Conservation (phyloP, 2,329 filamentous ascomycete genomes). For the Penicillium sp. region DNA sequence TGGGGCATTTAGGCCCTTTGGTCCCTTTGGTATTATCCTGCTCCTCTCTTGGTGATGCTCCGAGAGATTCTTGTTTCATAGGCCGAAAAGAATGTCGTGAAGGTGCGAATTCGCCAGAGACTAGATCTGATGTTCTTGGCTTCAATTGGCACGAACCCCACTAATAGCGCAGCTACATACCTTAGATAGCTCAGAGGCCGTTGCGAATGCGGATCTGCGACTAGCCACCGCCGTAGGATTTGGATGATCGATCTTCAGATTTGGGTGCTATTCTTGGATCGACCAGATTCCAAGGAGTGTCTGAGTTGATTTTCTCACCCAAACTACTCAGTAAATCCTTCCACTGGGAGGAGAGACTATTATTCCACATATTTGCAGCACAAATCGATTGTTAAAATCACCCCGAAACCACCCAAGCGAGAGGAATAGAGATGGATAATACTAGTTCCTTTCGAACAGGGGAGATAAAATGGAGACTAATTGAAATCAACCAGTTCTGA, state of each 20-base stretch:
- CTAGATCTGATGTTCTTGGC: not conserved
- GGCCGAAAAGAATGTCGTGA: not conserved
- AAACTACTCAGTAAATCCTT: too few relatives aligned
- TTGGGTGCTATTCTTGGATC: not conserved
- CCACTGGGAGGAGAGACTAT: too few relatives aligned
- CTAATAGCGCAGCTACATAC: constrained; percentile 14
- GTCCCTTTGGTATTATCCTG: not conserved
- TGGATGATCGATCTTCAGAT: not conserved
- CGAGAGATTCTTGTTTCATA: not conserved
- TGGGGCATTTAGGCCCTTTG: not conserved
- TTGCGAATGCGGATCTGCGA: constrained; percentile 6
- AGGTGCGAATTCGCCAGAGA: not conserved
- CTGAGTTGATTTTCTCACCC: not conserved
- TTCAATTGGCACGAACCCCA: constrained; percentile 3
- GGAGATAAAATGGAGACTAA: too few relatives aligned
- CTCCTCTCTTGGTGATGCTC: not conserved
- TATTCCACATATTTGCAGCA: too few relatives aligned
- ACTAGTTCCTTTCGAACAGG: too few relatives aligned
- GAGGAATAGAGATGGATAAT: too few relatives aligned
- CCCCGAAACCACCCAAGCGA: too few relatives aligned
- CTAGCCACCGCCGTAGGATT: not conserved
- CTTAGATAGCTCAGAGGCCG: not conserved
- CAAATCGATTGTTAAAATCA: too few relatives aligned
- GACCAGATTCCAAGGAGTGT: not conserved
- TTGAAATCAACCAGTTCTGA: too few relatives aligned